Base-by-base conservation (phyloP, 768 basidiomycete genomes). In the Macrolepiota dolichaula region DNA sequence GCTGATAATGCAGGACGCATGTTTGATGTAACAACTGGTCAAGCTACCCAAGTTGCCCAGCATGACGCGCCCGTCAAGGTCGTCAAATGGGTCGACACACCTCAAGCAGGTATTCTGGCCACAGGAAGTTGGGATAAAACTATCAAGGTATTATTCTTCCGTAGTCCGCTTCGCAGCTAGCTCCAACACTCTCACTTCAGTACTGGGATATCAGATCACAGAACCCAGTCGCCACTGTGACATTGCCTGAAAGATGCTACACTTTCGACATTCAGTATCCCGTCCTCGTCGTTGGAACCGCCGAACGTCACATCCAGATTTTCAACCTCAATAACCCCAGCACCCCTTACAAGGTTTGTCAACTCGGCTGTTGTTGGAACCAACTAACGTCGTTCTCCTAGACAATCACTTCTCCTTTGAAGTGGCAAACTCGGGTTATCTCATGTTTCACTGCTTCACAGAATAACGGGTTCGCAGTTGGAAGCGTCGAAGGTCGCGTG, bases 101-200 rank as follows among this genome's bases (percentile, higher is more conserved):
- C 85, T 22, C 84, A 83, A 63, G 83, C 83, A 37, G 85, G 91
- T 13, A 86, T 96, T 63, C 78, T 96, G 19, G 92, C 88, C 12
- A 98, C 96, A 1, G 97, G 95, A 10, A 94, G 94, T 56, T 99
- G 97, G 97, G 96, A 99, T 73, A 96, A 96, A 76, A 96, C 93
- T 1, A 75, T 98, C 70, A 96, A 95, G 81, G 96, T 95, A 65
- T 58, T 2, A 62, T 44, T 55, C 24, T 57, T 40, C 49, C 25
- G 32, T 22, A 61, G 2, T 12, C 19, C 59, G 0, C 15, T 50
- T 56, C 19, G 17, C 42, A 19, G 17, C 10, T 6, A 6, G 19
- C 19, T 7, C n/a, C 19, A 17, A 9, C 19, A n/a, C 42, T n/a
- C 42, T 9, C 19, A 19, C 15, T 44, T 51, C 55, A 97, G 94